Percentiles rank a stretch among this genome's conserved stretches.
These are phyloP conservation scores for Daldinia eschscholtzii DNA, from an alignment of 2,329 filamentous ascomycete species.

Conservation along the genomic window DNA sequence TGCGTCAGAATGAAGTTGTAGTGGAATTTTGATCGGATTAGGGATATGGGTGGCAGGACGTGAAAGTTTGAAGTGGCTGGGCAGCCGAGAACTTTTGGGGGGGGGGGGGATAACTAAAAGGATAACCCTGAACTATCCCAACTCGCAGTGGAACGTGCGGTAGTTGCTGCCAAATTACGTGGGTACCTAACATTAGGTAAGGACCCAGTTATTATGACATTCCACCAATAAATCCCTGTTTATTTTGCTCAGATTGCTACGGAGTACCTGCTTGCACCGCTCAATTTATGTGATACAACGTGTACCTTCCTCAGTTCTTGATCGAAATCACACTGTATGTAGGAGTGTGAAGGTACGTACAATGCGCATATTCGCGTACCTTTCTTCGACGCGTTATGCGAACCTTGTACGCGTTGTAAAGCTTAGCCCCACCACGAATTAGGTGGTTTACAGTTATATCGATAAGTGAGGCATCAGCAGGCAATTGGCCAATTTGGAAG, in stretches of 20 bases:
- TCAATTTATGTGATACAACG: constrained; percentile 16
- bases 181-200: constrained; percentile 1
- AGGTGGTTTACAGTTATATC: constrained; percentile 31
- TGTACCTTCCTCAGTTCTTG: constrained; percentile 28
- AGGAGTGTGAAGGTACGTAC: not conserved
- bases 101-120: not conserved
- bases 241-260: constrained; percentile 23
- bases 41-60: constrained; percentile 29
- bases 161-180: constrained; percentile 15
- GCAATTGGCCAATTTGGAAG: constrained; percentile 44
- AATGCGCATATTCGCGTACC: not conserved
- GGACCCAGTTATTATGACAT: constrained; percentile 34
- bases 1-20: constrained; percentile 23
- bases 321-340: constrained; percentile 1
- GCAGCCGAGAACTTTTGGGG: constrained; percentile 14
- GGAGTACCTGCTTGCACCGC: constrained; percentile 16
- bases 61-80: constrained; percentile 34
- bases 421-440: constrained; percentile 28
- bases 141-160: constrained; percentile 23
- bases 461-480: constrained; percentile 30
- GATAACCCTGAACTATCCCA: constrained; percentile 21
- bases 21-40: constrained; percentile 28
- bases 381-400: constrained; percentile 41
- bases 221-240: constrained; percentile 17
- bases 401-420: constrained; percentile 44